These are phyloP conservation scores for Hymenoscyphus fraxineus DNA, from an alignment of 2,329 filamentous ascomycete genomes.

Conservation along the genomic window DNA sequence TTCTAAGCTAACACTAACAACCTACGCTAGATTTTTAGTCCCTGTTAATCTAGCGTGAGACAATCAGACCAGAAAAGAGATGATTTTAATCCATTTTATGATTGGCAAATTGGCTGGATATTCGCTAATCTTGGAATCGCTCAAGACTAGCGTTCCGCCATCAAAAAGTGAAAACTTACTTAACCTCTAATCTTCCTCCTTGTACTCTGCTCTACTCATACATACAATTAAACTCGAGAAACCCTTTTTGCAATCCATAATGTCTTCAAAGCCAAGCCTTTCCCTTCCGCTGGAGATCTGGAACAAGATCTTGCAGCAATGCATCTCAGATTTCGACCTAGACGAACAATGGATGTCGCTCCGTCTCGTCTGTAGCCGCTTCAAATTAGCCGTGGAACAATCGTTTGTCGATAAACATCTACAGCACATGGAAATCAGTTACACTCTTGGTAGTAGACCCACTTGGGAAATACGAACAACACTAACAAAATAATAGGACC, in stretches of 20 bases:
- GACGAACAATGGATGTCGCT: constrained; percentile 5
- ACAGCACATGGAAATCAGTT: neutral
- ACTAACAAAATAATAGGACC: neutral
- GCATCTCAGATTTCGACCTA: neutral
- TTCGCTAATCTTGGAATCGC: too few species aligned
- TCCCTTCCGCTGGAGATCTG: neutral
- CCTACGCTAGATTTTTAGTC: too few species aligned
- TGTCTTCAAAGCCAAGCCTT: neutral
- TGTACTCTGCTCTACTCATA: neutral
- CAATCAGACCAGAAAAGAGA: too few species aligned
- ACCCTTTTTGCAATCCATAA: neutral
- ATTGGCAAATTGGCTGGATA: too few species aligned
- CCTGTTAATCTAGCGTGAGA: too few species aligned
- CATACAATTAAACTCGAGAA: neutral
- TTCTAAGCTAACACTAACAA: too few species aligned
- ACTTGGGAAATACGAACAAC: neutral
- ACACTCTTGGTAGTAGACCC: neutral
- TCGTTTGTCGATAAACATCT: neutral
- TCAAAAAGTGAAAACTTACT: too few species aligned
- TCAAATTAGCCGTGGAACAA: neutral
- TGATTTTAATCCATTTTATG: too few species aligned
- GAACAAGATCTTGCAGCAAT: neutral
- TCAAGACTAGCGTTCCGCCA: too few species aligned
- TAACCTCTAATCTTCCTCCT: too few species aligned
- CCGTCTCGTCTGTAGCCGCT: neutral